A percentile compares a stretch with the other conserved stretches of the same genome.
These are phyloP conservation scores for Gomphus bonarii DNA, from an alignment of 1,284 basidiomycete genomes.

Conservation along the genomic window DNA sequence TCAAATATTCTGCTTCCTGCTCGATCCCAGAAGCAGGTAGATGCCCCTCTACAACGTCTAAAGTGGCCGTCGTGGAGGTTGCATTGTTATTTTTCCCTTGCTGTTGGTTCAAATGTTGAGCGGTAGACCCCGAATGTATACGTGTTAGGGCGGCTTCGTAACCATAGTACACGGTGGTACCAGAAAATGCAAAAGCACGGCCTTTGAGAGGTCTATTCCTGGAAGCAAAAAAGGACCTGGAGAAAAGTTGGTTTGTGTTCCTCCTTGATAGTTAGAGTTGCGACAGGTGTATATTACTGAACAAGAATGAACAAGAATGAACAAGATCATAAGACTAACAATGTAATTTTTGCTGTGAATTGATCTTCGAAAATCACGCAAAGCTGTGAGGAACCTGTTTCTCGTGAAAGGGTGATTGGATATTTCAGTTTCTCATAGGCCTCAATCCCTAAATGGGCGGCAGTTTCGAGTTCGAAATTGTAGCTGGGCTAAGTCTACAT, in stretches of 20 bases:
- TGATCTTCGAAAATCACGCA: slow-evolving; percentile 38
- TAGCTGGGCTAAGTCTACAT: slow-evolving; percentile 20
- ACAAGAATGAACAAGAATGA: not conserved
- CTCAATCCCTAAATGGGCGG: slow-evolving; percentile 29
- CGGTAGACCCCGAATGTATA: not conserved
- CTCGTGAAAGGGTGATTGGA: slow-evolving; percentile 19
- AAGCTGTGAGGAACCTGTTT: slow-evolving; percentile 18
- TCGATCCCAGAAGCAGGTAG: not conserved
- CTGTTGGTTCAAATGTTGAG: not conserved
- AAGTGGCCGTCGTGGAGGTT: not conserved
- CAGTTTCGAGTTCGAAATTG: slow-evolving; percentile 33
- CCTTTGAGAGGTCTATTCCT: not conserved
- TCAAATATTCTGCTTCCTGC: not conserved
- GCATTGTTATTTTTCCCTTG: slow-evolving; percentile 1
- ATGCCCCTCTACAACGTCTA: not conserved
- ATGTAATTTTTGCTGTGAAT: slow-evolving; percentile 28
- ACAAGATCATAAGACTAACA: slow-evolving; percentile 19
- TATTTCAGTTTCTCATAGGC: slow-evolving; percentile 41
- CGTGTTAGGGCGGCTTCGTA: slow-evolving; percentile 25
- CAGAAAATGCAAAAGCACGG: slow-evolving; percentile 18
- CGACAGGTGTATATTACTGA: too few species aligned
- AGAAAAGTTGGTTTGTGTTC: slow-evolving; percentile 1
- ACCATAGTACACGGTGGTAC: slow-evolving; percentile 32
- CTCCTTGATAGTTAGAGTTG: not conserved
- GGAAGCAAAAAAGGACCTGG: slow-evolving; percentile 4